Evolutionary conservation across 2,329 filamentous ascomycete species (phyloP).

Genomic region (Cercospora citrullina): DNA sequence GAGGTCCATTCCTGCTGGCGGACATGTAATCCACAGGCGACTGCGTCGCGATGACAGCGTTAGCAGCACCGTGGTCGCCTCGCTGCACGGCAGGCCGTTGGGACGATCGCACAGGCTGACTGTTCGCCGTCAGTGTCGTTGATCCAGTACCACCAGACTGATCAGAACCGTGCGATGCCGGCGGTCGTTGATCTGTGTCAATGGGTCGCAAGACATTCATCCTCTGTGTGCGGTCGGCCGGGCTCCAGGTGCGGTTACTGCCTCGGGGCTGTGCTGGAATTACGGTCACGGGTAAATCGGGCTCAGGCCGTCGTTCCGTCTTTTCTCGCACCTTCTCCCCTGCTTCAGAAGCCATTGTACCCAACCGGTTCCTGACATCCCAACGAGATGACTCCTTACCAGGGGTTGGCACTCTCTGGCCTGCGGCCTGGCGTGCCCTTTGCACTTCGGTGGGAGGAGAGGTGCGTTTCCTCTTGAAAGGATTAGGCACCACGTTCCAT

Average conservation of each 20-base stretch:
- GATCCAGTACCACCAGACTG: conserved; percentile 14
- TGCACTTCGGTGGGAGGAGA: conserved; percentile 62
- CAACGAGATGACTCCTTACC: conserved; percentile 48
- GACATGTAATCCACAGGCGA: not conserved
- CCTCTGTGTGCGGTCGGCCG: conserved; percentile 29
- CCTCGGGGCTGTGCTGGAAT: conserved; percentile 60
- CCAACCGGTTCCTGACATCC: conserved; percentile 48
- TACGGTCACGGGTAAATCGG: conserved; percentile 58
- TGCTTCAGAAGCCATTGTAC: conserved; percentile 51
- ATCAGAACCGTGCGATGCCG: conserved; percentile 15
- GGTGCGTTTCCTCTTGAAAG: conserved; percentile 59
- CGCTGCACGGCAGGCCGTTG: conserved; percentile 2
- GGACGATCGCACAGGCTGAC: not conserved
- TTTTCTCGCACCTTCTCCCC: conserved; percentile 47
- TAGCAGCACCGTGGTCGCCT: not conserved
- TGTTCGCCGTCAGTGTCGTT: conserved; percentile 21
- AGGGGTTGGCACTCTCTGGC: conserved; percentile 37
- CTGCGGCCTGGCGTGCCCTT: conserved; percentile 44
- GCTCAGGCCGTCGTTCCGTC: conserved; percentile 40
- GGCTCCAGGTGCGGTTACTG: conserved; percentile 56
- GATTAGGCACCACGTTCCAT: conserved; percentile 57
- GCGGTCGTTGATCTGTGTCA: conserved; percentile 2
- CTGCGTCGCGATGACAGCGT: not conserved
- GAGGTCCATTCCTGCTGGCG: conserved; percentile 22
- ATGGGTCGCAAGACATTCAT: conserved; percentile 11